Conservation (phyloP, 345 rosid genomes). For the Syzygium oleosum region DNA sequence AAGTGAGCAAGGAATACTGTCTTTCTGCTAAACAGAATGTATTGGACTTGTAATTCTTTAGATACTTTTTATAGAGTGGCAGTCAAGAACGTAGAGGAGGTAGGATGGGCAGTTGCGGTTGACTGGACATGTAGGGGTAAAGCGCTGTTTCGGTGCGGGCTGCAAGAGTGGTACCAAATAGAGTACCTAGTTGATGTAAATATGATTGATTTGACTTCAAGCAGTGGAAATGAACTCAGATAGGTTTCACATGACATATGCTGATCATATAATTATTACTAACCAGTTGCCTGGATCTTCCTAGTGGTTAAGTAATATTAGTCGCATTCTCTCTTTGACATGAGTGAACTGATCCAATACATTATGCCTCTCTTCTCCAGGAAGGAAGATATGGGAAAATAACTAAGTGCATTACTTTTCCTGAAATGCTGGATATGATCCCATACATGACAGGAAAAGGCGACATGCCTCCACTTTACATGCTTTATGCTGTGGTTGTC, state of each 20-base stretch:
- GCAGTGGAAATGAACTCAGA: not conserved
- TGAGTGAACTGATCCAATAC: not conserved
- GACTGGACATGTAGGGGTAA: not conserved
- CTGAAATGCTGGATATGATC: constrained; percentile 76
- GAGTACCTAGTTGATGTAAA: not conserved
- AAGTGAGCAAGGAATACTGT: not conserved
- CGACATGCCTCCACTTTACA: constrained; percentile 68
- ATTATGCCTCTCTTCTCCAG: constrained; percentile 22
- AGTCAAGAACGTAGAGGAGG: not conserved
- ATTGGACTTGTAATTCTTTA: not conserved
- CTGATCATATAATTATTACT: not conserved
- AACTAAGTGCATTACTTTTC: constrained; percentile 68
- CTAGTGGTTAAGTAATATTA: not conserved
- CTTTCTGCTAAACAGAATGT: not conserved
- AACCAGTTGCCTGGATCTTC: not conserved
- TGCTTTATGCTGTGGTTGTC: constrained; percentile 74
- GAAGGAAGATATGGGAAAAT: constrained; percentile 76
- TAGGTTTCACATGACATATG: not conserved
- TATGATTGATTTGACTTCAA: not conserved
- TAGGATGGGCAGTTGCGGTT: not conserved
- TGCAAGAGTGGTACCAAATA: not conserved
- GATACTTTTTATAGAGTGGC: not conserved
- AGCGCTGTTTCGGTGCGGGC: not conserved
- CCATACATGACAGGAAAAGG: constrained; percentile 69
- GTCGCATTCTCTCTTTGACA: not conserved